These are phyloP conservation scores for Protea cynaroides DNA, from an alignment of 164 flowering plant genomes.

Conservation along the genomic window DNA sequence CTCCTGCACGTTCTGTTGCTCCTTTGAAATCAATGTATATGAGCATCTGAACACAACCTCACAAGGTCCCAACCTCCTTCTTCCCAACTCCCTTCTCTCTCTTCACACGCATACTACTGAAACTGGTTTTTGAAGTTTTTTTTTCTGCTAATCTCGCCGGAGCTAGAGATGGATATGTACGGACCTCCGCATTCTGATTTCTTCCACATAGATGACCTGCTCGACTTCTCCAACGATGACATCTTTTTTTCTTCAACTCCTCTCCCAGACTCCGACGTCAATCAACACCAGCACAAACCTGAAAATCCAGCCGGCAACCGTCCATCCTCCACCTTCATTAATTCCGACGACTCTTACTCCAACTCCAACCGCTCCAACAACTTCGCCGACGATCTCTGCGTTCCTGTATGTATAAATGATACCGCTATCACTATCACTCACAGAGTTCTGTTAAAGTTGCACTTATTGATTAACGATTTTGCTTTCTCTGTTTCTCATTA, in stretches of 20 bases:
- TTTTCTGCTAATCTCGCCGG: background rate
- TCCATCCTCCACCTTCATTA: constrained; percentile 6
- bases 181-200: constrained; percentile 25
- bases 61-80: constrained; percentile 7
- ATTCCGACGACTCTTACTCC: constrained; percentile 1
- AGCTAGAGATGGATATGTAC: constrained; percentile 31
- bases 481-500: background rate
- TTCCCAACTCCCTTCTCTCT: background rate
- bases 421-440: too few species aligned
- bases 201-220: constrained; percentile 48
- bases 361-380: constrained; percentile 13
- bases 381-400: constrained; percentile 40
- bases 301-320: background rate
- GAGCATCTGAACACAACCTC: background rate
- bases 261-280: constrained; percentile 12
- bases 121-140: background rate
- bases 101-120: too few species aligned
- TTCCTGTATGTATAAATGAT: constrained; percentile 28
- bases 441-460: background rate
- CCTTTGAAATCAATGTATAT: constrained; percentile 19
- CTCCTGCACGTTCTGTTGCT: constrained; percentile 41
- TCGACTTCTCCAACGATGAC: constrained; percentile 24
- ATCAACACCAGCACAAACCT: too few species aligned
- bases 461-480: background rate
- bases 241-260: constrained; percentile 13